Conservation (phyloP, 768 basidiomycete genomes). For the Termitomyces sp. region DNA sequence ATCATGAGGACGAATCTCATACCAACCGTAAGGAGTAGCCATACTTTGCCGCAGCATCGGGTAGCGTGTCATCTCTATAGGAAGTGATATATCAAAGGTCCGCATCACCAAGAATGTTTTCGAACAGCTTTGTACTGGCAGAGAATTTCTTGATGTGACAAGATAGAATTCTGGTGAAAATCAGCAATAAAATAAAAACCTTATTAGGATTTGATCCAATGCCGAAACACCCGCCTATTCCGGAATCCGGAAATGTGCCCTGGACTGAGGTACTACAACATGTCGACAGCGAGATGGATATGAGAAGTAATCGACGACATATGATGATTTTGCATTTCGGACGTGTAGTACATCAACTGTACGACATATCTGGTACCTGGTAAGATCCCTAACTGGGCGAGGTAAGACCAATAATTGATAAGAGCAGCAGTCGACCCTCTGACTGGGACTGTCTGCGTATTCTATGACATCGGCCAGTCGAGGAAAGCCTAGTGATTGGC, state of each 20-base stretch:
- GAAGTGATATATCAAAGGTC: neutral
- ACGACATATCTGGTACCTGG: too few species aligned
- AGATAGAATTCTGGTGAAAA: neutral
- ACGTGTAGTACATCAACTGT: neutral
- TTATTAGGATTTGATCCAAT: neutral
- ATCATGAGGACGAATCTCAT: neutral
- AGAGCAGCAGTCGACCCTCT: neutral
- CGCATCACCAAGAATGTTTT: neutral
- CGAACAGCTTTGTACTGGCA: neutral
- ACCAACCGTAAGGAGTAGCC: neutral
- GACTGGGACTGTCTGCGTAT: neutral
- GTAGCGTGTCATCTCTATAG: neutral
- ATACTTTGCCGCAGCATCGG: neutral
- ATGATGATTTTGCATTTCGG: neutral
- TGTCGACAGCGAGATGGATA: neutral
- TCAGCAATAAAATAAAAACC: neutral
- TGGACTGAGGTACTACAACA: neutral
- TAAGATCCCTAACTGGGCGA: neutral
- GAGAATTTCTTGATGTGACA: neutral
- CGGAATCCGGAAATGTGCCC: neutral
- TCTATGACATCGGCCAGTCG: neutral
- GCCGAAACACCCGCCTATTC: neutral
- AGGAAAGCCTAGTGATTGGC: neutral
- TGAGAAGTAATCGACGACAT: neutral
- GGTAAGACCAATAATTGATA: neutral